Percentiles rank a stretch among this genome's conserved stretches.
Evolutionary conservation across 768 basidiomycete species (phyloP).

Genomic region (Mycena epipterygia): DNA sequence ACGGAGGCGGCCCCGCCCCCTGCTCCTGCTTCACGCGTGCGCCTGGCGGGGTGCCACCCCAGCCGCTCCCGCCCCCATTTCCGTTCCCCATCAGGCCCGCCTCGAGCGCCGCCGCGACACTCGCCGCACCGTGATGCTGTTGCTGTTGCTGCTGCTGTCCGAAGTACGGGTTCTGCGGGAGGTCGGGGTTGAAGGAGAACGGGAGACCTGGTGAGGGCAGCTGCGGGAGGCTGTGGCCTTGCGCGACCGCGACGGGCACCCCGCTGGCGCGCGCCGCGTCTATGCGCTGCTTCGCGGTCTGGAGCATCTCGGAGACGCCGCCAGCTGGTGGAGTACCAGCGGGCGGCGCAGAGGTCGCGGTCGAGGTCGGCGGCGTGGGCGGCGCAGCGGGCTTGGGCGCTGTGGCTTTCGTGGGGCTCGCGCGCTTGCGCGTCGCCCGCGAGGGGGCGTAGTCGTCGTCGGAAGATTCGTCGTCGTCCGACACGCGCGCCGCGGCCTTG

Average conservation of each 20-base stretch:
- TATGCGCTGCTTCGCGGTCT: slow-evolving; percentile 16
- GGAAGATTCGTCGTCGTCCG: slow-evolving; percentile 38
- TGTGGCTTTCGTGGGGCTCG: background rate
- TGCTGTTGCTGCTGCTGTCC: background rate
- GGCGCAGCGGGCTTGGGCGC: background rate
- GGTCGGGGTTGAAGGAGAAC: slow-evolving; percentile 9
- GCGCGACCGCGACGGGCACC: background rate
- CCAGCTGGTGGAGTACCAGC: background rate
- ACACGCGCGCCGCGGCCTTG: slow-evolving; percentile 33
- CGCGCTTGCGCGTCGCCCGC: slow-evolving; percentile 19
- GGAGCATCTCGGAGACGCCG: background rate
- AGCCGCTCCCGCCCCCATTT: background rate
- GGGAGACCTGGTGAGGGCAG: background rate
- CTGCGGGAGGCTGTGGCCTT: background rate
- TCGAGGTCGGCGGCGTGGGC: slow-evolving; percentile 11
- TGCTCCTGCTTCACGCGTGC: slow-evolving; percentile 19
- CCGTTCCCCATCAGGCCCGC: slow-evolving; percentile 8
- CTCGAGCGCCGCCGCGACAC: slow-evolving; percentile 21
- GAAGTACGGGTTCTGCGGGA: background rate
- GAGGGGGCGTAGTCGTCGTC: slow-evolving; percentile 35
- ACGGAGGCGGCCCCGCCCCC: background rate
- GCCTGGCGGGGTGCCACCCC: background rate
- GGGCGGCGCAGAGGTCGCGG: background rate
- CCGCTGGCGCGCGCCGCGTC: background rate
- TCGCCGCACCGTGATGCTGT: background rate